Evolutionary conservation across 305 asterid species (phyloP).

Genomic region (Fraxinus velutina): DNA sequence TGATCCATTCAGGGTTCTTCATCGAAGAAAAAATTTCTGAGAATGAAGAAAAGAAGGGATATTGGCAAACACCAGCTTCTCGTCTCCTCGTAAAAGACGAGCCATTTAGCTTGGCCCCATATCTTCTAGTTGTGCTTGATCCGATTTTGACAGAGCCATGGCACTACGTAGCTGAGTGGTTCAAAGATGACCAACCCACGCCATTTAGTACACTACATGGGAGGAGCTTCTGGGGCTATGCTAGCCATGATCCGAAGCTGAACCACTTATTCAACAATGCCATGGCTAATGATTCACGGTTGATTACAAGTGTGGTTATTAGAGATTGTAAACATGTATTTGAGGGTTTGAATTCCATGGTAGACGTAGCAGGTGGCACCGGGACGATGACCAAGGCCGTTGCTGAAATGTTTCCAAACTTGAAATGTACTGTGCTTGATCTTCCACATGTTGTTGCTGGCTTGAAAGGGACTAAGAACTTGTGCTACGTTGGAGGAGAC

Average conservation of each 20-base stretch:
- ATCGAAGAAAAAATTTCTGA: constrained; percentile 1
- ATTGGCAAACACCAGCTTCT: constrained; percentile 28
- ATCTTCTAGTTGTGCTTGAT: constrained; percentile 14
- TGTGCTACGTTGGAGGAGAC: constrained; percentile 39
- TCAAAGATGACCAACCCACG: constrained; percentile 16
- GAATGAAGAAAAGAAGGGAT: constrained; percentile 11
- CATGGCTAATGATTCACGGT: constrained; percentile 34
- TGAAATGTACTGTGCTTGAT: constrained; percentile 35
- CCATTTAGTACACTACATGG: constrained; percentile 24
- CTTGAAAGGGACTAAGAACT: constrained; percentile 23
- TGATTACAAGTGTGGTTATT: constrained; percentile 17
- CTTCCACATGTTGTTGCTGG: constrained; percentile 1
- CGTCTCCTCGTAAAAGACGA: constrained; percentile 26
- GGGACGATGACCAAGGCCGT: constrained; percentile 28
- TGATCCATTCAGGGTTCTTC: constrained; percentile 29
- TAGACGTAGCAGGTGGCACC: constrained; percentile 41
- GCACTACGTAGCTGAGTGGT: constrained; percentile 31
- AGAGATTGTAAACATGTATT: constrained; percentile 20
- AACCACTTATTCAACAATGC: constrained; percentile 35
- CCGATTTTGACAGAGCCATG: constrained; percentile 29
- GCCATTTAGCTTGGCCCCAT: constrained; percentile 12
- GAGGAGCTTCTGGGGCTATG: constrained; percentile 26
- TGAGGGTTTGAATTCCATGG: constrained; percentile 30
- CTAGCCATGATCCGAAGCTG: not conserved
- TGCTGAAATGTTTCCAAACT: constrained; percentile 19